Conservation (phyloP, 2,329 filamentous ascomycete species). For the Colletotrichum truncatum region DNA sequence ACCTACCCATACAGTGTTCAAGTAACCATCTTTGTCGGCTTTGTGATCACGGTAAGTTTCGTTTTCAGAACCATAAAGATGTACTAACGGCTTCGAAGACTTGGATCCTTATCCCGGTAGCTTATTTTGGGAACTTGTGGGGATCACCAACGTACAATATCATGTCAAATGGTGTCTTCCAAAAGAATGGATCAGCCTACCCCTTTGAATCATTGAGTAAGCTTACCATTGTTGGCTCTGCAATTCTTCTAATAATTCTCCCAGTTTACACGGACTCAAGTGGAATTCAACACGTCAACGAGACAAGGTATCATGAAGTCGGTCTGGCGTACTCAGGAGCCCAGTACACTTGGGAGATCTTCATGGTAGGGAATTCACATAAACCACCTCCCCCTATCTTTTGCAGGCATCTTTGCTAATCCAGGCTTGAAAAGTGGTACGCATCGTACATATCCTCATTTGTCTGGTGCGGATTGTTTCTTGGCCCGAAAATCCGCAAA, state of each 20-base stretch:
- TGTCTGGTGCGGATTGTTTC: slow-evolving; percentile 67
- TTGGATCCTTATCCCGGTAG: slow-evolving; percentile 67
- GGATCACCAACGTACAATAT: slow-evolving; percentile 51
- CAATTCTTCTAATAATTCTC: too few species aligned
- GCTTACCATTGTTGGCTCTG: too few species aligned
- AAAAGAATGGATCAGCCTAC: slow-evolving; percentile 21
- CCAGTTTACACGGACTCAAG: slow-evolving; percentile 19
- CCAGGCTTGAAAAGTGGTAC: slow-evolving; percentile 53
- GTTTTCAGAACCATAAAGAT: too few species aligned
- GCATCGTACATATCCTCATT: slow-evolving; percentile 66
- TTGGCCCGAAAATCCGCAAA: slow-evolving; percentile 54
- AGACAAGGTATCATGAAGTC: slow-evolving; percentile 55
- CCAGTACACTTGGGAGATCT: slow-evolving; percentile 60
- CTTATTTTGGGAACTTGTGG: slow-evolving; percentile 66
- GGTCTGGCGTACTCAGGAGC: slow-evolving; percentile 67
- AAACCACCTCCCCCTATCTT: too few species aligned
- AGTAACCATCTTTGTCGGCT: slow-evolving; percentile 63
- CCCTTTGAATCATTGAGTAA: slow-evolving; percentile 35
- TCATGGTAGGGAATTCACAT: neutral
- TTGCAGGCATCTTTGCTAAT: slow-evolving; percentile 38
- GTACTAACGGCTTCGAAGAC: too few species aligned
- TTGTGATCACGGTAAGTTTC: slow-evolving; percentile 46
- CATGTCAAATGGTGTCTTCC: slow-evolving; percentile 66
- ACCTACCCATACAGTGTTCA: slow-evolving; percentile 65
- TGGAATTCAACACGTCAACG: slow-evolving; percentile 44